Evolutionary conservation across 306 rosid genomes (phyloP), one percentile per base, ranked within the genome.

Genomic region (Fragaria nilgerrensis): DNA sequence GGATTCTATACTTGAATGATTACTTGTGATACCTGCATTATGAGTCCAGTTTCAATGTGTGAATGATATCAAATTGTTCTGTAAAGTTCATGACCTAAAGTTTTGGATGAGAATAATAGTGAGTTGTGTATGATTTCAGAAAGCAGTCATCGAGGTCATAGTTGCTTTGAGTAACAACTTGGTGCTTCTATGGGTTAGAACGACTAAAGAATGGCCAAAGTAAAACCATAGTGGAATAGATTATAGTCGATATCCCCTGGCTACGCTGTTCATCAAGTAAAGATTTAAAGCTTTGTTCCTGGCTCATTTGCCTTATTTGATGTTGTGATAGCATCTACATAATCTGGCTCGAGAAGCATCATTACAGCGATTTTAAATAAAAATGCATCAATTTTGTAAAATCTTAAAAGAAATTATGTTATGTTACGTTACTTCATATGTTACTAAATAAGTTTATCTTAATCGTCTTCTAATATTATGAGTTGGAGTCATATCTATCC

Each of bases 121-220:
- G n/a, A 5, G 68, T 16, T 15, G 68, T 32, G 2, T 12, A 49
- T 29, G 19, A 6, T 71, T 50, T 34, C n/a, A 50, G 36, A 20
- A 34, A 23, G 25, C 15, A 61, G 3, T 72, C 11, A 4, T 1
- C 36, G 11, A 48, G 19, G 75, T 49, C 63, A 49, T 62, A 19
- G 63, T 71, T 29, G n/a, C 62, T 49, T 48, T 55, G 62, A 32
- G 76, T 20, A 55, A 27, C 66, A 55, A 22, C 66, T n/a, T 53
- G 62, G 67, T 34, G 20, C 14, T n/a, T 16, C 23, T 8, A 53
- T 53, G 17, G 5, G 22, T 73, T 73, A 22, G 17, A 39, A 20
- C 48, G 53, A 58, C 64, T 73, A 37, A 41, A 16, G 5, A 61
- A 41, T 52, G 22, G 29, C 52, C 44, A 37, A 55, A 36, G 36